Evolutionary conservation across 257 asterid species (phyloP).

Genomic region (Vinca minor): DNA sequence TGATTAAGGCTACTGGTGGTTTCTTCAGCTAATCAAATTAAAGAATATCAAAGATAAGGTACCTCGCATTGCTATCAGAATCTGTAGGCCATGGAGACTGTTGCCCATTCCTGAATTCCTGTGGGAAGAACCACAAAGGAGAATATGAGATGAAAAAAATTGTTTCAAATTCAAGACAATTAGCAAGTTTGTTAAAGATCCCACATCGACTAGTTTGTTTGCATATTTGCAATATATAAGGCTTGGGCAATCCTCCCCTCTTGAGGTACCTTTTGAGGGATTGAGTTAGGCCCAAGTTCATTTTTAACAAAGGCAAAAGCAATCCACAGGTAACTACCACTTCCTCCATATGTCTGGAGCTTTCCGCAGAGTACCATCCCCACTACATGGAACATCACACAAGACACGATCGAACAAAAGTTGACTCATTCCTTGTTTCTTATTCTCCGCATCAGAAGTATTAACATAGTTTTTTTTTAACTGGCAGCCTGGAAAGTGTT

Average conservation of each 20-base stretch:
- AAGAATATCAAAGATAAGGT: slow-evolving; percentile 6
- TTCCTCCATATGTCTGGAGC: slow-evolving; percentile 99
- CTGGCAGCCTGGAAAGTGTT: slow-evolving; percentile 92
- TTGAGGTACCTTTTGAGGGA: too few species aligned
- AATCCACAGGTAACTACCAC: slow-evolving; percentile 42
- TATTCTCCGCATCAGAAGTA: slow-evolving; percentile 35
- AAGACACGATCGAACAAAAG: slow-evolving; percentile 94
- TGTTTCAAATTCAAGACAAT: slow-evolving; percentile 10
- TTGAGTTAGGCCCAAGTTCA: too few species aligned
- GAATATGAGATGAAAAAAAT: slow-evolving; percentile 2
- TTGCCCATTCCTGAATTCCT: slow-evolving; percentile 87
- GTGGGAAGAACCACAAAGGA: slow-evolving; percentile 9
- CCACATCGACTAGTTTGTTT: too few species aligned
- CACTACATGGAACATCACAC: slow-evolving; percentile 99
- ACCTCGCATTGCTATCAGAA: slow-evolving; percentile 98
- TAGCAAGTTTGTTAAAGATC: too few species aligned
- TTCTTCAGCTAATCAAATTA: slow-evolving; percentile 10
- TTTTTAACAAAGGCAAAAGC: too few species aligned
- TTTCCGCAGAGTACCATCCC: slow-evolving; percentile 97
- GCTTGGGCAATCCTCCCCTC: too few species aligned
- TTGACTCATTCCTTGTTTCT: slow-evolving; percentile 45
- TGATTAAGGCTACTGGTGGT: background rate
- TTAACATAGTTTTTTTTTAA: slow-evolving; percentile 31
- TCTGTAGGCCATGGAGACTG: slow-evolving; percentile 90
- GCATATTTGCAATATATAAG: too few species aligned